Evolutionary conservation across 164 flowering plant genomes (phyloP), one percentile per base, ranked within the genome.

Genomic region (Hamamelis virginiana): DNA sequence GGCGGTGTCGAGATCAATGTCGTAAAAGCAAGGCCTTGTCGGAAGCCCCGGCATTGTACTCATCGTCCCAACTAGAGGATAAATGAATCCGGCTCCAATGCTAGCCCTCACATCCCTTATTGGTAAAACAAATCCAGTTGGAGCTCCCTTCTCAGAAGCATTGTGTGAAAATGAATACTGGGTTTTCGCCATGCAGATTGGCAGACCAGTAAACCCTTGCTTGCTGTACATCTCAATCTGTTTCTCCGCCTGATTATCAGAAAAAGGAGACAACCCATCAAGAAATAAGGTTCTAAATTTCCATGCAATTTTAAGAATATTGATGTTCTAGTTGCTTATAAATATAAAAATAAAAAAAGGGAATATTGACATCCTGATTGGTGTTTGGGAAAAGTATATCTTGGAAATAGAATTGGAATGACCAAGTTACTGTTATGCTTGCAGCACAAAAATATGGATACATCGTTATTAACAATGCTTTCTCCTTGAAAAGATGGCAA

Each of bases 41-140:
- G 85, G 99, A 70, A 95, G 96, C 18, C 99, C 98, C 1, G 99
- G 99, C 99, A 95, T 95, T 11, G 99, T 95, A 66, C 94, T 90
- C 99, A 92, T 95, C 9, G 97, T 87, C n/a, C 99, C 99, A 23
- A 92, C 96, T 4, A 95, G 71, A 13, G 99, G 98, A 75, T 90
- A 91, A 23, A 95, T 92, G 73, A 95, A 95, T 53, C 99, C 98
- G n/a, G 99, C 99, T 27, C 99, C 99, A 69, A 95, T 92, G 81
- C 98, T 91, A 4, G 86, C 98, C 67, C 96, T 83, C 28, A 95
- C 92, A 77, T 95, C 98, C 72, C 98, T 80, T 69, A 95, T 86
- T 38, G 98, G 97, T 46, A 95, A 74, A 47, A 85, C 66, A 66
- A 95, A 95, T 21, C 96, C 99, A 57, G 86, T 73, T 16, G 99